Base-by-base conservation (phyloP, 1,139 yeast species). In the Lodderomyces orthopsilosis region DNA sequence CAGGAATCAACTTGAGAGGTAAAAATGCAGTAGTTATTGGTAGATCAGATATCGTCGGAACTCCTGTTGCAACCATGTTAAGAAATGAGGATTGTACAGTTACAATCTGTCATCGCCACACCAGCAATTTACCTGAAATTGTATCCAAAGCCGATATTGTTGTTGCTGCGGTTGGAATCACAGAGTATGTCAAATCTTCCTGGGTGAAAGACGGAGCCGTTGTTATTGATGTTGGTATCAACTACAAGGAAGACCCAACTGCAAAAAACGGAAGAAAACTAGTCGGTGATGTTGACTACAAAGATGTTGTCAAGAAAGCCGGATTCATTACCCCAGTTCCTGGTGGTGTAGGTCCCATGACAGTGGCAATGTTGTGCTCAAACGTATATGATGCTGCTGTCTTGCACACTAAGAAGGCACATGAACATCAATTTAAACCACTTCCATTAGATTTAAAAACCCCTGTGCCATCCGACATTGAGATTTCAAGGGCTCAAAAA, bases 271-370 rank as follows among this genome's bases (percentile, higher is more conserved):
- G 91, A 24, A 72, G 70, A 52, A 77, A 73, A 57, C 70, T 85
- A 55, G 90, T 85, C 14, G 94, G 94, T 51, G 94, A 85, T 61
- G 93, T 83, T 26, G 90, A 84, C 52, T 85, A 68, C 56, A 80
- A 70, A 41, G 65, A 77, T 30, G 85, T 83, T 43, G 68, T 69
- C 44, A 65, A 73, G 42, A 74, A 71, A 51, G 85, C 89, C 1
- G 68, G 83, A 2, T 79, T 72, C 54, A 70, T 85, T 43, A 85
- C 94, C 6, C 94, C 94, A 4, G 94, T 85, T 41, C 94, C 94
- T 30, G 93, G 94, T 62, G 94, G 94, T 53, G 94, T 85, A 52
- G 94, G 94, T 33, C 94, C 94, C 53, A 85, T 85, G 94, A 85
- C 94, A 24, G 93, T 85, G 35, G 91, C 90, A 37, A 84, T 84